Conservation (phyloP, 176 grass and related monocot species). For the Carex scoparia region DNA sequence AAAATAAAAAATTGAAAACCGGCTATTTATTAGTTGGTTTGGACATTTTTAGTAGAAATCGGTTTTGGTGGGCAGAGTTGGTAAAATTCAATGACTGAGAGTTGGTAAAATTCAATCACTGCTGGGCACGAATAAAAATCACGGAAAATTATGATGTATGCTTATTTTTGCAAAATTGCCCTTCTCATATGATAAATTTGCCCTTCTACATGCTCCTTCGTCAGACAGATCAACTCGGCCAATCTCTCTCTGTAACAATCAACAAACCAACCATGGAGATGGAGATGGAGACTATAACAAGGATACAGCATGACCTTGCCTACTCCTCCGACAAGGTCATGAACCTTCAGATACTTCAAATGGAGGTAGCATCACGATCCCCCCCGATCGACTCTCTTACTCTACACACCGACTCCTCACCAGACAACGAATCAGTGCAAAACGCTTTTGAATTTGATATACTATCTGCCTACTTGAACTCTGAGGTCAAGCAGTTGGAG, state of each 20-base stretch:
- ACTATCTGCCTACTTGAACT: constrained; percentile 50
- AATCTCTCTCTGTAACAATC: background rate
- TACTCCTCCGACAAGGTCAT: constrained; percentile 81
- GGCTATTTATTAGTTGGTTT: no score
- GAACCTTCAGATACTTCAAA: constrained; percentile 77
- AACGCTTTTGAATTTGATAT: constrained; percentile 63
- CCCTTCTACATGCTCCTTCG: background rate
- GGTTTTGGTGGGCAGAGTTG: no score
- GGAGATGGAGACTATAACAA: constrained; percentile 27
- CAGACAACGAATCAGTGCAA: constrained; percentile 37
- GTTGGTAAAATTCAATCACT: no score
- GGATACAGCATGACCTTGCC: constrained; percentile 58
- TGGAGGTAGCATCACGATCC: constrained; percentile 61
- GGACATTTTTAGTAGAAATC: no score
- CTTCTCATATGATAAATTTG: no score
- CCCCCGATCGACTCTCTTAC: constrained; percentile 46
- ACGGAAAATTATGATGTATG: no score
- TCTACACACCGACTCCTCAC: constrained; percentile 38
- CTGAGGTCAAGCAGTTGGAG: constrained; percentile 76
- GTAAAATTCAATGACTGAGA: no score
- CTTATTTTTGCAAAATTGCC: no score
- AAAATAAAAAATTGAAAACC: no score
- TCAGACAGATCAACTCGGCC: background rate
- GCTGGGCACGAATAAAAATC: no score
- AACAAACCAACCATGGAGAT: no score